Conservation (phyloP, 2,329 filamentous ascomycete species). For the Myriangium duriaei region DNA sequence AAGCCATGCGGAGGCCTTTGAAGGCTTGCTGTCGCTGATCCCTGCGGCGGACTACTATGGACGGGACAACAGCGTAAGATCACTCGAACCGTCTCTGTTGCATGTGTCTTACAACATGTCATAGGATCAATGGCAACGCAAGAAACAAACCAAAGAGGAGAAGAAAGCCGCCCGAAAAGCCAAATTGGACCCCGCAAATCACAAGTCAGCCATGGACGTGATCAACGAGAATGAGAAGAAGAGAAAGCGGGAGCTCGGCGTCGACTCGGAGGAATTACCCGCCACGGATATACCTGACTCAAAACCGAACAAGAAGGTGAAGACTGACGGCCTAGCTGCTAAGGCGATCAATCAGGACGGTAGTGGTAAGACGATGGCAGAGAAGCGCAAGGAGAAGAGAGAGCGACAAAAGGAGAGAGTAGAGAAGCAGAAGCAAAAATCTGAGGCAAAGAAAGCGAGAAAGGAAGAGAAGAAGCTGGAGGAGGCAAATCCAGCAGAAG, state of each 20-base stretch:
- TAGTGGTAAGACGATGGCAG: conserved; percentile 26
- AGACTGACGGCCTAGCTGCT: conserved; percentile 21
- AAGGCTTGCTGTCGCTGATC: conserved; percentile 75
- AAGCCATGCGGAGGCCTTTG: conserved; percentile 60
- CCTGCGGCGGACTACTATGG: conserved; percentile 79
- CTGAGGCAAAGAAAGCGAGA: conserved; percentile 26
- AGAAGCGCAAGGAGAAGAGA: conserved; percentile 31
- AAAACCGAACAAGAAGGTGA: conserved; percentile 32
- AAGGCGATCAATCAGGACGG: conserved; percentile 16
- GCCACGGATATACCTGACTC: conserved; percentile 20
- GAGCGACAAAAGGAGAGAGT: conserved; percentile 35
- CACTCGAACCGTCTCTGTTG: conserved; percentile 6
- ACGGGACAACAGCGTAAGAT: conserved; percentile 65
- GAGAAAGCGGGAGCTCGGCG: conserved; percentile 43
- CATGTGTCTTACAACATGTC: conserved; percentile 12
- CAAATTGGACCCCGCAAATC: conserved; percentile 83
- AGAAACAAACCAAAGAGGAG: conserved; percentile 90
- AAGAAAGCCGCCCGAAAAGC: conserved; percentile 69
- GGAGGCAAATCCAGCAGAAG: conserved; percentile 19
- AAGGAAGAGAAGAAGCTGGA: conserved; percentile 19
- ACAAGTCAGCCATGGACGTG: conserved; percentile 84
- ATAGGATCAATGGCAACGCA: conserved; percentile 85
- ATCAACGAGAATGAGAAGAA: conserved; percentile 30
- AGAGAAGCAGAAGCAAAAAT: conserved; percentile 21
- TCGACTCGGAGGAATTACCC: conserved; percentile 31